phyloP scores from a whole-genome alignment of 2,329 filamentous ascomycete species.

The Fusarium sp. region DNA sequence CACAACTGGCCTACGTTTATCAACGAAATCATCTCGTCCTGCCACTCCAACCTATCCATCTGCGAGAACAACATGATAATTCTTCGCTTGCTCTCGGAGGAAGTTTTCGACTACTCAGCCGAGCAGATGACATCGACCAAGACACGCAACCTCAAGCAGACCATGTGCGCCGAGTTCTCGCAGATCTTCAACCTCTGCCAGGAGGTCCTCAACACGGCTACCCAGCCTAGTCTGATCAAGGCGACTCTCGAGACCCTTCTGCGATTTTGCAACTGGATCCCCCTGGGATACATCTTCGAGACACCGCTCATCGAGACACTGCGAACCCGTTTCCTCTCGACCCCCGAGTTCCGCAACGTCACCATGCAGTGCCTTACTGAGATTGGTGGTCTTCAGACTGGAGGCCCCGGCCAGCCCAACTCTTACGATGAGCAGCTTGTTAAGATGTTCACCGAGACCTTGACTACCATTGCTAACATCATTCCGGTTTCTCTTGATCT shows the following conservation, averaged over 20 bases:
- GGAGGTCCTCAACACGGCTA: constrained; percentile 91
- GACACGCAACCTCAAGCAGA: constrained; percentile 95
- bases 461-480: constrained; percentile 92
- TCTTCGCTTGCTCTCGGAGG: constrained; percentile 91
- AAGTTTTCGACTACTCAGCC: constrained; percentile 98
- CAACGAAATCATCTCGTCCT: constrained; percentile 98
- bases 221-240: constrained; percentile 89
- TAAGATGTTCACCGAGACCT: constrained; percentile 97
- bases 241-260: constrained; percentile 96
- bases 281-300: constrained; percentile 98
- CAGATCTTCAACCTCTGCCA: constrained; percentile 98
- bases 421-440: constrained; percentile 96
- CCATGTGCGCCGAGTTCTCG: constrained; percentile 98
- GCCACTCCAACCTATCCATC: constrained; percentile 93
- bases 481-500: constrained; percentile 92
- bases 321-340: constrained; percentile 89
- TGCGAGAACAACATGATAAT: constrained; percentile 99
- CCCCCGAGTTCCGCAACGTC: constrained; percentile 95
- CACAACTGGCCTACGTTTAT: constrained; percentile 99
- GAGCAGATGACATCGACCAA: constrained; percentile 99
- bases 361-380: constrained; percentile 97
- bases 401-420: constrained; percentile 71
- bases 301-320: constrained; percentile 95
- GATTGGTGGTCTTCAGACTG: constrained; percentile 93
- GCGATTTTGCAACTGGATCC: constrained; percentile 99